A percentile compares a stretch with the other conserved stretches of the same genome.
Conservation (phyloP, 1,284 basidiomycete genomes). For the Sparassis latifolia region DNA sequence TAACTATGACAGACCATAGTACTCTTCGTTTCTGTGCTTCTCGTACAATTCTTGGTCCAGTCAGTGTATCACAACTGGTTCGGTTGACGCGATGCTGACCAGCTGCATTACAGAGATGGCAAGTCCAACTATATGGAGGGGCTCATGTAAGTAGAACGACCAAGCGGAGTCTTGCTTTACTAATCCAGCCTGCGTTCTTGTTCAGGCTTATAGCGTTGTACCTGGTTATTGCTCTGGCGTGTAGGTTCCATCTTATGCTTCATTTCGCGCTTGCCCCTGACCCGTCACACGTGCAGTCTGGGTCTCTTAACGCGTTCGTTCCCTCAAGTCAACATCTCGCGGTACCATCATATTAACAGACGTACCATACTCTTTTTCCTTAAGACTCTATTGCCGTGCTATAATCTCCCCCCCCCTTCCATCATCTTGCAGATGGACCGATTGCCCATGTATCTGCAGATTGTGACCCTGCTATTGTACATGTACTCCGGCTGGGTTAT, state of each 20-base stretch:
- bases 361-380: neutral
- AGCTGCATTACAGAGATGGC: constrained; percentile 47
- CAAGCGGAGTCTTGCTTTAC: too few relatives aligned
- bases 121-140: constrained; percentile 89
- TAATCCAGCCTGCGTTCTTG: constrained; percentile 15
- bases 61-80: constrained; percentile 28
- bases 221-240: constrained; percentile 27
- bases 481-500: too few relatives aligned
- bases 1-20: constrained; percentile 56
- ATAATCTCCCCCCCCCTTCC: too few relatives aligned
- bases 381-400: too few relatives aligned
- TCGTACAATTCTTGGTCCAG: constrained; percentile 77
- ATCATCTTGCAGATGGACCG: too few relatives aligned
- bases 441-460: too few relatives aligned
- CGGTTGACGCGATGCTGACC: neutral
- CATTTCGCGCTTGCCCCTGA: too few relatives aligned
- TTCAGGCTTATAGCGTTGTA: constrained; percentile 24
- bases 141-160: constrained; percentile 57
- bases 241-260: constrained; percentile 11
- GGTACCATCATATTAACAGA: too few relatives aligned
- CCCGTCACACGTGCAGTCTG: constrained; percentile 20
- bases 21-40: constrained; percentile 79
- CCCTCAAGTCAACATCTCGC: too few relatives aligned
- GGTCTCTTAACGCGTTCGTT: constrained; percentile 19
- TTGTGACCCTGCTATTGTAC: too few relatives aligned